Base-by-base conservation (phyloP, 2,329 filamentous ascomycete species). In the Clonostachys rosea region DNA sequence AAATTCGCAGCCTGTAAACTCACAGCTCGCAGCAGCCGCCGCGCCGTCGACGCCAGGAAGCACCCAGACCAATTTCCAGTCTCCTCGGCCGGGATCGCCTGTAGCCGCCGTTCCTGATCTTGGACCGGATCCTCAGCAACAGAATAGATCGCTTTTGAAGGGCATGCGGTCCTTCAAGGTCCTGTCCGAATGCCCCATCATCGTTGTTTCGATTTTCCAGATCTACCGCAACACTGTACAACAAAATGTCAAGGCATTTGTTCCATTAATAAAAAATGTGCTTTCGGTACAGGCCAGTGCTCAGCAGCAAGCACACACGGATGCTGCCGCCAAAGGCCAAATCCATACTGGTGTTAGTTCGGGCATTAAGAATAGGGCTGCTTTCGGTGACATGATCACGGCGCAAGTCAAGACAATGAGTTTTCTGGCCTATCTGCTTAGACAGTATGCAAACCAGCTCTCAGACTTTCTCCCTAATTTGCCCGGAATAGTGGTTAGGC, bases 111-210 rank as follows among this genome's bases (percentile, higher is more conserved):
- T 89, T 4, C 79, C 86, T 16, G 94, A 97, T 52, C 79, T 96
- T 44, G 89, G 84, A 6, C 79, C 84, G 13, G 91, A 96, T 57
- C 73, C 76, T n/a, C 86, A 90, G 58, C 89, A 92, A 60, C 86
- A 91, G 57, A 89, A 70, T 47, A 84, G 91, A 49, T 87, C 89
- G 43, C 69, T 99, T 34, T 73, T 91, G 47, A 95, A 90, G 67
- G 94, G 94, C 33, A 96, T 96, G 89, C 90, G 96, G 63, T 99
- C 94, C 1, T 99, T 99, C 79, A 99, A 97, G 66, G 92, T 99
- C 20, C 79, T 99, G 5, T 91, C 92, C 2, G 94, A 99, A 65
- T 99, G 94, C 57, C 94, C 94, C 0, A 99, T 99, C 45, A 97
- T 99, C 39, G 94, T 99, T 5, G 94, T 99, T 1, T 97, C 92